Evolutionary conservation across 164 flowering plant genomes (phyloP), one percentile per base, ranked within the genome.

Genomic region (Vitis cinerea): DNA sequence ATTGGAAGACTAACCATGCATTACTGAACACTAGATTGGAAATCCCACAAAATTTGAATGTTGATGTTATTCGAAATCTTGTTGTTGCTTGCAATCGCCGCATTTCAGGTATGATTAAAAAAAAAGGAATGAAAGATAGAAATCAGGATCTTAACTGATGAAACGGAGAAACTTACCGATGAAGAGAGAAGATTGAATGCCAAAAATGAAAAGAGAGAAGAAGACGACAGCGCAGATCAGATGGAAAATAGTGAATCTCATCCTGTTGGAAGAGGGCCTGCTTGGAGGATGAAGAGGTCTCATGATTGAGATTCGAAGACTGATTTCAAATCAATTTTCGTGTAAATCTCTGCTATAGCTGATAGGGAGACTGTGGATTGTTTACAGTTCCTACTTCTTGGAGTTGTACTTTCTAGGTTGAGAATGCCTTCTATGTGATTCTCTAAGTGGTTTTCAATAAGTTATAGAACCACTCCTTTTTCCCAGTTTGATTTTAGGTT

Each of bases 21-120:
- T 81, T 93, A 92, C 78, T 87, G 89, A 56, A 93, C 82, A 54
- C 19, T 74, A 56, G 89, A 80, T 78, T 96, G 98, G 65, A 92
- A 96, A 66, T 84, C 76, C 1, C 81, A 83, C 10, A 95, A 80
- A 63, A 83, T 69, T 61, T 57, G 71, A 68, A 87, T 47, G 29
- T 87, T 31, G 44, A 31, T 31, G 6, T 31, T 31, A 31, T 31
- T 3, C 44, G 44, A 31, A 31, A 3, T 31, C 44, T 31, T 31
- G 44, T 0, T 31, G 6, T 0, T 6, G 6, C 44, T 10, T 12
- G 29, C 58, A 52, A 49, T 44, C 16, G 8, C 5, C 9, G 48
- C 10, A 52, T 31, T 17, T 51, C 53, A 10, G 1, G 57, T 65
- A 23, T n/a, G 3, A 59, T 44, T 16, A 10, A 30, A 31, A 65